Evolutionary conservation across 805 yeast genomes (phyloP).

Genomic region (Zygosaccharomyces pseudorouxii): DNA sequence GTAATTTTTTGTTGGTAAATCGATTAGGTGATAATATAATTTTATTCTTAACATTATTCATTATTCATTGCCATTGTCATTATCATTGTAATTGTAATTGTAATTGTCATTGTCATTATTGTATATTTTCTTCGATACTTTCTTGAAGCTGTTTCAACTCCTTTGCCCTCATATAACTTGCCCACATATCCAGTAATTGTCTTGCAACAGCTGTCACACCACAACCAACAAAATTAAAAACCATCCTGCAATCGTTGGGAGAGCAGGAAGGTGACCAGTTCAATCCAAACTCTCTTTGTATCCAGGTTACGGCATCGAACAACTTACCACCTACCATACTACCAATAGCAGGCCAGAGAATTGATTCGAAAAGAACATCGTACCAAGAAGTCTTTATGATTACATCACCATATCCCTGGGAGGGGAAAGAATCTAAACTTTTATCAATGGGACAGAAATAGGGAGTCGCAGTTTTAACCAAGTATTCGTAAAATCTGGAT

Average conservation of each 20-base stretch:
- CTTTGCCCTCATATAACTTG: conserved; percentile 18
- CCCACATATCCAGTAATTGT: conserved; percentile 14
- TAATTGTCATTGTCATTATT: neutral
- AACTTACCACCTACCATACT: conserved; percentile 14
- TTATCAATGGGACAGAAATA: conserved; percentile 13
- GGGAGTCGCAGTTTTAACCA: conserved; percentile 13
- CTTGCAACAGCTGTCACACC: conserved; percentile 19
- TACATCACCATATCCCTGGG: conserved; percentile 12
- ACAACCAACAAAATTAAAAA: conserved; percentile 27
- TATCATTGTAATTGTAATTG: too few relatives aligned
- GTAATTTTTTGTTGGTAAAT: neutral
- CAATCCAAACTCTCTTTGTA: conserved; percentile 7
- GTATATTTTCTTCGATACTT: conserved; percentile 3
- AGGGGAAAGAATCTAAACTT: conserved; percentile 7
- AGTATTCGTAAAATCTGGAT: conserved; percentile 10
- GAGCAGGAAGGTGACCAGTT: conserved; percentile 11
- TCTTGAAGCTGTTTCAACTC: conserved; percentile 18
- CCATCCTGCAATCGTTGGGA: conserved; percentile 23
- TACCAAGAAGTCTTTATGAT: conserved; percentile 17
- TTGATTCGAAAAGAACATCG: conserved; percentile 17
- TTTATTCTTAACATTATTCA: neutral
- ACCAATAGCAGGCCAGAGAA: conserved; percentile 24
- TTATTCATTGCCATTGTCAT: neutral
- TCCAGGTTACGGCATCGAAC: conserved; percentile 10
- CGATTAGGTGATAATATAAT: neutral